Evolutionary conservation across 768 basidiomycete genomes (phyloP).

Genomic region (Jaapia argillacea): DNA sequence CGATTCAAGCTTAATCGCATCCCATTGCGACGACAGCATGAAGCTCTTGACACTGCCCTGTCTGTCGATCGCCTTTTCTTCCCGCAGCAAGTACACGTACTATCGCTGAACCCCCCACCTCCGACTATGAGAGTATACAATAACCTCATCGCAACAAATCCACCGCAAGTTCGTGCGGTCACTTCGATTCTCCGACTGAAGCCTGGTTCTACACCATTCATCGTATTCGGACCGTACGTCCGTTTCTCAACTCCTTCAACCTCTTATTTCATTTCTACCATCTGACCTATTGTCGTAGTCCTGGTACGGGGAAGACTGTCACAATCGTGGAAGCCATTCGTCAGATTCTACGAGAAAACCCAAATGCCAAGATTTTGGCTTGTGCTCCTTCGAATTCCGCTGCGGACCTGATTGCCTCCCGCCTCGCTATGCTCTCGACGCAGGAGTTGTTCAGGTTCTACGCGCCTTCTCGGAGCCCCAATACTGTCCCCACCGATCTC

Average conservation of each 20-base stretch:
- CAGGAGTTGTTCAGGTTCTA: slow-evolving; percentile 46
- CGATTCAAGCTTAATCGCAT: slow-evolving; percentile 47
- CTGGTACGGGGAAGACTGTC: slow-evolving; percentile 61
- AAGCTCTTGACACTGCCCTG: slow-evolving; percentile 32
- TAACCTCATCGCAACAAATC: slow-evolving; percentile 26
- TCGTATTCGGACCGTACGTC: slow-evolving; percentile 57
- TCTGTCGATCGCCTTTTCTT: slow-evolving; percentile 35
- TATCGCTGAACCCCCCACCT: not conserved
- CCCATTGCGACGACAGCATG: slow-evolving; percentile 44
- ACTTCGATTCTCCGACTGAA: slow-evolving; percentile 33
- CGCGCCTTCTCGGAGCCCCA: slow-evolving; percentile 35
- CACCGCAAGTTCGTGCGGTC: slow-evolving; percentile 41
- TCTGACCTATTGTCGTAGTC: slow-evolving; percentile 21
- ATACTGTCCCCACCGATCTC: slow-evolving; percentile 28
- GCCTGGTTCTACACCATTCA: slow-evolving; percentile 41
- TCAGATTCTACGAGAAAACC: slow-evolving; percentile 36
- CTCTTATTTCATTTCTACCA: not conserved
- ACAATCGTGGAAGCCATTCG: slow-evolving; percentile 54
- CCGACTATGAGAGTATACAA: slow-evolving; percentile 17
- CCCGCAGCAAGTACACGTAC: slow-evolving; percentile 19
- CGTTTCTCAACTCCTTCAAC: not conserved
- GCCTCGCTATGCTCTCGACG: slow-evolving; percentile 25
- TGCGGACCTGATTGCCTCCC: slow-evolving; percentile 45
- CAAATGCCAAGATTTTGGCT: slow-evolving; percentile 39
- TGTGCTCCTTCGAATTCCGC: slow-evolving; percentile 65